Evolutionary conservation across 495 filamentous ascomycete species (phyloP).

Genomic region (Penicillium salamii): DNA sequence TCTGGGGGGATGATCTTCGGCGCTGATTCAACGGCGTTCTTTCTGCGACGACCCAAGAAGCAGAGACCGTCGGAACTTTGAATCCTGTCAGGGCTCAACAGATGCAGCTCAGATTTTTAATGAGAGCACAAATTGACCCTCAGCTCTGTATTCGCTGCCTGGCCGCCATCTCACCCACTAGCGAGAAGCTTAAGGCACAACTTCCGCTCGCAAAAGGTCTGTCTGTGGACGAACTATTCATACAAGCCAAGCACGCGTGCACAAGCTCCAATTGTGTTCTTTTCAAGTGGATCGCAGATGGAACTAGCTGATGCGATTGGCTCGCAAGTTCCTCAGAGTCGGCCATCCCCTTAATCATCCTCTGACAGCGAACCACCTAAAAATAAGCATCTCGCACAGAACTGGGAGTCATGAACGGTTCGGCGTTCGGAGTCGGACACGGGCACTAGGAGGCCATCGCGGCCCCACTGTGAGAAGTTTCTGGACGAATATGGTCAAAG

Average conservation of each 20-base stretch:
- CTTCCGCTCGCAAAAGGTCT: too few species aligned
- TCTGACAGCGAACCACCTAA: slow-evolving; percentile 7
- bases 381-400: slow-evolving; percentile 11
- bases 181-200: too few species aligned
- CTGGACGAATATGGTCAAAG: slow-evolving; percentile 1
- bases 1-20: not conserved
- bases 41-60: not conserved
- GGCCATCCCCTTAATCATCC: slow-evolving; percentile 11
- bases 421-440: slow-evolving; percentile 10
- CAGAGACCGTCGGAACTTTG: not conserved
- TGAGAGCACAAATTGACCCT: too few species aligned
- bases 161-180: too few species aligned
- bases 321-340: not conserved
- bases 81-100: not conserved
- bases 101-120: too few species aligned
- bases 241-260: not conserved
- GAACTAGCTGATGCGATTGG: not conserved
- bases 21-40: not conserved
- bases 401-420: slow-evolving; percentile 12
- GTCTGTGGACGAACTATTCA: too few species aligned
- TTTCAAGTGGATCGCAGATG: not conserved
- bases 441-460: not conserved
- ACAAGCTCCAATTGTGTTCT: not conserved
- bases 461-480: slow-evolving; percentile 5
- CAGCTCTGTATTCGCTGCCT: too few species aligned